Evolutionary conservation across 2,329 filamentous ascomycete species (phyloP).

Genomic region (Talaromyces funiculosus): DNA sequence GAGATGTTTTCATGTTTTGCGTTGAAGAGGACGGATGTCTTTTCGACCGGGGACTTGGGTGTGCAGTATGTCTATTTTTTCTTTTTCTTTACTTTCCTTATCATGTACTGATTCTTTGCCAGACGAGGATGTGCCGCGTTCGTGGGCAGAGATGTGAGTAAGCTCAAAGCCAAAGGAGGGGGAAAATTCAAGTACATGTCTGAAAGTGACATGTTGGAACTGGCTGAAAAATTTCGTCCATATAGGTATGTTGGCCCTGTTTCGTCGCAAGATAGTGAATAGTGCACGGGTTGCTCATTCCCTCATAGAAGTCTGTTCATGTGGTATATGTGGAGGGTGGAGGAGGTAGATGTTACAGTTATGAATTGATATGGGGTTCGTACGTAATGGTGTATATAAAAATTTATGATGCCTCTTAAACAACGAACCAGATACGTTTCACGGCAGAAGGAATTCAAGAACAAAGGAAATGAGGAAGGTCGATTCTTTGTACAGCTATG

Average conservation of each 20-base stretch:
- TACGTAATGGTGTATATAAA: not conserved
- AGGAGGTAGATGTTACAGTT: slow-evolving; percentile 65
- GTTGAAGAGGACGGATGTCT: slow-evolving; percentile 91
- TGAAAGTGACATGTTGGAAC: slow-evolving; percentile 83
- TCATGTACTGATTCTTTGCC: not conserved
- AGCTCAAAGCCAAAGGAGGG: slow-evolving; percentile 69
- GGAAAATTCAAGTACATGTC: slow-evolving; percentile 99
- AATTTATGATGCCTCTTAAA: not conserved
- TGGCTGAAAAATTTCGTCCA: slow-evolving; percentile 72
- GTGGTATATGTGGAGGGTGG: slow-evolving; percentile 97
- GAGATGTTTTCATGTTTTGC: slow-evolving; percentile 98
- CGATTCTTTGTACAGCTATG: slow-evolving; percentile 39
- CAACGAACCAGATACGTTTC: not conserved
- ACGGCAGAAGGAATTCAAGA: not conserved
- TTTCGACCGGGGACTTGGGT: slow-evolving; percentile 84
- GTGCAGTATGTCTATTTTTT: slow-evolving; percentile 59
- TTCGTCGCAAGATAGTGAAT: not conserved
- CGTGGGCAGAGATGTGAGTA: slow-evolving; percentile 72
- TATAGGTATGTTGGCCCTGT: slow-evolving; percentile 57
- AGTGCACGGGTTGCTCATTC: slow-evolving; percentile 16
- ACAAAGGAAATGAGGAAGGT: slow-evolving; percentile 20
- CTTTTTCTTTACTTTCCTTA: not conserved
- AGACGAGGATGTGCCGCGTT: slow-evolving; percentile 84
- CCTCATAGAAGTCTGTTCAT: slow-evolving; percentile 71
- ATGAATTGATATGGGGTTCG: slow-evolving; percentile 24